Percentiles rank a stretch among this genome's conserved stretches.
These are phyloP conservation scores for Tylopilus intermedius DNA, from an alignment of 768 basidiomycete species.

Conservation along the genomic window DNA sequence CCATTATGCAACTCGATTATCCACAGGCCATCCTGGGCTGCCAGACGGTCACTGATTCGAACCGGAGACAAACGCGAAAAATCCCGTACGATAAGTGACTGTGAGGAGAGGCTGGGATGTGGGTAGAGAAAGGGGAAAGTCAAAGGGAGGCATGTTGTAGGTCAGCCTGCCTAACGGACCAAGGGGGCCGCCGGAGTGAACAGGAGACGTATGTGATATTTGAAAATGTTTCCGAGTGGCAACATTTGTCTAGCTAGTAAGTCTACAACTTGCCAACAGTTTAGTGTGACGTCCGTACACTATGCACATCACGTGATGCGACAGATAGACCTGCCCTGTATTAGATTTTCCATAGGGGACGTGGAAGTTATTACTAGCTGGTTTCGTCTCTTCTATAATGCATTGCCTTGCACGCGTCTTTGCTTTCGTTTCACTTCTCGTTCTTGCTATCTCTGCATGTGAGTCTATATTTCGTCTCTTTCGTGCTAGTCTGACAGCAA, in stretches of 20 bases:
- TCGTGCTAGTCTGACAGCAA: conserved; percentile 4
- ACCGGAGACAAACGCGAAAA: not conserved
- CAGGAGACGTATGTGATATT: too few relatives aligned
- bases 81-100: conserved; percentile 56
- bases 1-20: conserved; percentile 79
- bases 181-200: not conserved
- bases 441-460: conserved; percentile 30
- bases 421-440: conserved; percentile 26
- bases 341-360: conserved; percentile 20
- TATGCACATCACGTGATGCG: too few relatives aligned
- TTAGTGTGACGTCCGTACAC: too few relatives aligned
- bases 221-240: too few relatives aligned
- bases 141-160: conserved; percentile 7
- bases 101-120: conserved; percentile 50
- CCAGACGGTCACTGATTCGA: not conserved
- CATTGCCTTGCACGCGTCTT: conserved; percentile 30
- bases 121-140: conserved; percentile 46
- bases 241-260: too few relatives aligned
- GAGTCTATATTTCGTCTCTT: conserved; percentile 2
- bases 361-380: conserved; percentile 12
- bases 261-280: too few relatives aligned
- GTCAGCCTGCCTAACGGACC: not conserved
- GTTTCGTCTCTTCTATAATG: conserved; percentile 22
- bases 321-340: conserved; percentile 25
- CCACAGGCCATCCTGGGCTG: conserved; percentile 56